phyloP scores from a whole-genome alignment of 495 filamentous ascomycete species.

The Penicillium bialowiezense region DNA sequence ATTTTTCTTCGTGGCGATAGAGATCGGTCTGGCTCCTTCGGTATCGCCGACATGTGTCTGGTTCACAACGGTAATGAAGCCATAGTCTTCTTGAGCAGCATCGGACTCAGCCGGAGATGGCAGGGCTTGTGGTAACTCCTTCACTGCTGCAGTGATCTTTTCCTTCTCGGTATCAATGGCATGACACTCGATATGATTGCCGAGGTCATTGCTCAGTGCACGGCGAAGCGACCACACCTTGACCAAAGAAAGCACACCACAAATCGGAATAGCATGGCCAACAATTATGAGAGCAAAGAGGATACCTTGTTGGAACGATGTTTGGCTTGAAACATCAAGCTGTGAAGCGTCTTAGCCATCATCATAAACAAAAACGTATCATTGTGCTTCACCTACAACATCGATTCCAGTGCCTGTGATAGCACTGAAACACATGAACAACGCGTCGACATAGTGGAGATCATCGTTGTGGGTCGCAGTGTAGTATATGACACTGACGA shows the following conservation, averaged over 20 bases:
- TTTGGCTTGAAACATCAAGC: conserved; percentile 63
- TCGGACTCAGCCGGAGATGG: background rate
- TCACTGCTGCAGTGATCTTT: conserved; percentile 14
- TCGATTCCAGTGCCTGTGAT: conserved; percentile 77
- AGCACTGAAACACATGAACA: conserved; percentile 73
- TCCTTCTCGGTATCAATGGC: conserved; percentile 18
- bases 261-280: conserved; percentile 55
- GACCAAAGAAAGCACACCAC: conserved; percentile 40
- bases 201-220: conserved; percentile 46
- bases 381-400: conserved; percentile 44
- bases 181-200: background rate
- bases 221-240: conserved; percentile 64
- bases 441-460: conserved; percentile 68
- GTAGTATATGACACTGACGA: conserved; percentile 72
- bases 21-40: background rate
- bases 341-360: conserved; percentile 13
- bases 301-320: conserved; percentile 70
- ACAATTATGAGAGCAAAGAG: conserved; percentile 70
- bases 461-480: conserved; percentile 55
- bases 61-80: background rate
- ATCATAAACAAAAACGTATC: background rate
- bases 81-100: background rate
- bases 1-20: background rate
- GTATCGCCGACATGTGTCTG: background rate
- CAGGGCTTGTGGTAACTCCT: background rate